Evolutionary conservation across 208 protist species (phyloP), one percentile per base, ranked within the genome.

Genomic region (Jaenimonas drosophilae): DNA sequence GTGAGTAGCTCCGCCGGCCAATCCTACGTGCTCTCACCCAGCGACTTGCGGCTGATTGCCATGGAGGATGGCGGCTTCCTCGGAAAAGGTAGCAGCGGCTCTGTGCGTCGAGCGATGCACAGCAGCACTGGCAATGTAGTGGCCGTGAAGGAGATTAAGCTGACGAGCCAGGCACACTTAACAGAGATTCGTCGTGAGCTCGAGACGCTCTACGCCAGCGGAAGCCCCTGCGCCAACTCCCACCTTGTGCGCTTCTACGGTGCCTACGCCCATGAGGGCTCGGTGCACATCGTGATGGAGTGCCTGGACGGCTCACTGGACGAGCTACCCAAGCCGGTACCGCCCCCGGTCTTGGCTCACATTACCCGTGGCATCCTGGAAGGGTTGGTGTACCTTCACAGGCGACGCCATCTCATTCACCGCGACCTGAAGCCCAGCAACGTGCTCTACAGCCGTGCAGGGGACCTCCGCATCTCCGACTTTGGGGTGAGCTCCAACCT

Each of bases 361-460:
- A 64, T 95, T 16, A 76, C 80, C 19, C 78, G 76, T 2, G 76
- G 71, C 42, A 77, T 97, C 49, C 62, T 96, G 36, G 55, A 63
- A 21, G 88, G 92, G 0, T 64, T 97, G 9, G 51, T 49, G 4
- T 95, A 96, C 62, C 73, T 97, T 2, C 91, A 97, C 56, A 69
- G 78, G 34, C 61, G 63, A 7, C 75, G 82, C 19, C 78, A 94
- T 42, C 61, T 96, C 17, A 89, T 98, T 29, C 97, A 98, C 64
- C 76, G 97, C 17, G 96, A 98, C 54, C 42, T 99, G 42, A 98
- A 99, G 72, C 97, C 97, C n/a, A 88, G 76, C 58, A 99, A 99
- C 63, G 70, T 99, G 16, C 80, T 99, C 17, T 89, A 96, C 52
- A 97, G 89, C 62, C 52, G 52, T 45, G 72, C 70, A 4, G 80